Base-by-base conservation (phyloP, 176 grass and related monocot species). In the Neostapfia colusana region DNA sequence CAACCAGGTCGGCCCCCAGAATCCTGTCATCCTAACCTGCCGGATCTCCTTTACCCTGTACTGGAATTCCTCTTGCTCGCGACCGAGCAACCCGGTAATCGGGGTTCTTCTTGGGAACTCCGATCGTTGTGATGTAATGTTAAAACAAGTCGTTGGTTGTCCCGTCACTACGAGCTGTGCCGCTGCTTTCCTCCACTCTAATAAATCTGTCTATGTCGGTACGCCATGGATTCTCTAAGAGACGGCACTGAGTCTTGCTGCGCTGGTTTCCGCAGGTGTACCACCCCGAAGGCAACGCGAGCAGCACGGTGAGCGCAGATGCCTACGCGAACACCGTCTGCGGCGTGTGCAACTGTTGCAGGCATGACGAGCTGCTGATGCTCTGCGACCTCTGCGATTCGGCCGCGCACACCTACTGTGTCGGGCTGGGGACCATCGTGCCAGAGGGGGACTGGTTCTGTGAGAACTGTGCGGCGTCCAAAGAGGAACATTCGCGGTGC, bases 371-470 rank as follows among this genome's bases (percentile, higher is more conserved):
- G 1, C 79, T 90, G 16, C 54, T 97, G 16, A 72, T 97, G 7
- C 69, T 93, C 57, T 97, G 93, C 15, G 93, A 93, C 73, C 85
- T 97, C 24, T 93, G 93, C 11, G 88, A 90, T 79, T 70, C 43
- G 8, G 86, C 70, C 8, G 48, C 66, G 15, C 90, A 97, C 67
- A 87, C 90, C 4, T 90, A 89, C 48, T 97, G 93, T 60, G 73
- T 43, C 15, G 93, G 90, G 55, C 73, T 97, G 10, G 90, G 90
- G 31, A 53, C 50, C 21, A 59, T 63, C 42, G 76, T 93, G 73
- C 88, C 93, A 3, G 80, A 85, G 35, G 93, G 78, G 14, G 93
- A 93, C 64, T 97, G 93, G 93, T 93, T 88, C 70, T 97, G 93
- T 57, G 76, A 69, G 5, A 90, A 97, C 65, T 97, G 90, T 6